Evolutionary conservation across 1,139 yeast genomes (phyloP).

Genomic region (Geotrichum histeridarum): DNA sequence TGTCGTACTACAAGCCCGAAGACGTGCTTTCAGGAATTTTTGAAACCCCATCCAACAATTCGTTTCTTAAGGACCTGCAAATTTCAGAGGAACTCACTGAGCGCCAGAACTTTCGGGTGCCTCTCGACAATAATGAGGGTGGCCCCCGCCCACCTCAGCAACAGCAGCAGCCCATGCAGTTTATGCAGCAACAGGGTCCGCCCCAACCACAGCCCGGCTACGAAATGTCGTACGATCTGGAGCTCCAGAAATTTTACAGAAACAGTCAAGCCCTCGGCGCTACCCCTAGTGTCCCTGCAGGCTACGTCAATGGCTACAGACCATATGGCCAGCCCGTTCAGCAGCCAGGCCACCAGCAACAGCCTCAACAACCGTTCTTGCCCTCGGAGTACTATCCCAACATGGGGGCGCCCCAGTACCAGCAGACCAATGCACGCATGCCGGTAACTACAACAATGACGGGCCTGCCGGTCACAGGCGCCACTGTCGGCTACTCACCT

Average conservation of each 20-base stretch:
- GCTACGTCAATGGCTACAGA: constrained; percentile 1
- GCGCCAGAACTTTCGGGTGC: constrained; percentile 50
- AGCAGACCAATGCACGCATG: not conserved
- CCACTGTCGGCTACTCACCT: constrained; percentile 9
- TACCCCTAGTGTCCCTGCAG: not conserved
- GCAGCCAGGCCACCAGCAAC: not conserved
- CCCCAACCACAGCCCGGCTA: constrained; percentile 6
- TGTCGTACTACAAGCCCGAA: constrained; percentile 70
- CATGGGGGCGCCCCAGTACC: not conserved
- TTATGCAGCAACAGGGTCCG: not conserved
- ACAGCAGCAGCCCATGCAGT: constrained; percentile 6
- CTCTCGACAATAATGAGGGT: constrained; percentile 1
- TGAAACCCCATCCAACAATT: constrained; percentile 53
- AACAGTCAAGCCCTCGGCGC: not conserved
- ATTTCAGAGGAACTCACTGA: constrained; percentile 58
- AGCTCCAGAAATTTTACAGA: not conserved
- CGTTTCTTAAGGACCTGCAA: constrained; percentile 47
- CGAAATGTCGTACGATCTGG: constrained; percentile 1
- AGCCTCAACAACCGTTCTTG: constrained; percentile 1
- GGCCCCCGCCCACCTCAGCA: constrained; percentile 1
- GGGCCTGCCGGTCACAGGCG: not conserved
- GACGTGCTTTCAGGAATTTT: constrained; percentile 62
- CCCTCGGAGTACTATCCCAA: constrained; percentile 7
- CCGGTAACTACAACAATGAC: not conserved
- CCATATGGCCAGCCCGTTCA: not conserved